Evolutionary conservation across 2,329 filamentous ascomycete genomes (phyloP), one percentile per base, ranked within the genome.

Genomic region (Scedosporium dehoogii): DNA sequence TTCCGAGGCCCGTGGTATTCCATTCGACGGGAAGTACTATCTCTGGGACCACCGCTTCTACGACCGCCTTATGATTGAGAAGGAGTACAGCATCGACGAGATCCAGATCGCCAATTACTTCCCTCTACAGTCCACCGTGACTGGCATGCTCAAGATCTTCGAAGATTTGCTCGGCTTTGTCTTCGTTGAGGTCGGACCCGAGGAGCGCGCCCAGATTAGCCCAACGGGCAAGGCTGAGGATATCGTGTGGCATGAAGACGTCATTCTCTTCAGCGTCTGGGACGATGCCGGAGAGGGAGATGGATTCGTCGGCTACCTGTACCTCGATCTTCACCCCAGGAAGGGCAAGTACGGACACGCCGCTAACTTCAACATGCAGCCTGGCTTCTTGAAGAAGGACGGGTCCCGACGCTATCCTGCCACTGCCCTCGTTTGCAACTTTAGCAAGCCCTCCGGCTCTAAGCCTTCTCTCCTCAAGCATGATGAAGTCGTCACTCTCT

Each of bases 11-110:
- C 81, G 85, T 27, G 82, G 82, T 7, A 68, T 85, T 6, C 75
- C 79, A 3, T 81, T 83, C 61, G 87, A 90, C 67, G 85, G 82
- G 58, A 85, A 85, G 67, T 91, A 92, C 73, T 93, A 90, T 73
- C 82, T 92, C 48, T 94, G 91, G 90, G 90, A 94, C 67, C 83
- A 89, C 70, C 81, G 88, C 51, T 94, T 85, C 75, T 94, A 93
- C 73, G 88, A 91, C 67, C 85, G 88, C 6, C 78, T 92, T 71
- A 88, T 92, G 83, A 84, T 92, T 46, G 89, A 93, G 76, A 84
- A 88, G 70, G 88, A 93, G 70, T 93, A 86, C 72, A 86, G 84
- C 68, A 86, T 94, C 56, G 89, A 93, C 66, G 89, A 93, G 72
- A 85, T 87, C 68, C 84, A 87, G 70, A 90, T 94, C 69, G 86